A percentile compares a stretch with the other conserved stretches of the same genome.
Conservation (phyloP, 495 filamentous ascomycete species). For the Evernia prunastri region DNA sequence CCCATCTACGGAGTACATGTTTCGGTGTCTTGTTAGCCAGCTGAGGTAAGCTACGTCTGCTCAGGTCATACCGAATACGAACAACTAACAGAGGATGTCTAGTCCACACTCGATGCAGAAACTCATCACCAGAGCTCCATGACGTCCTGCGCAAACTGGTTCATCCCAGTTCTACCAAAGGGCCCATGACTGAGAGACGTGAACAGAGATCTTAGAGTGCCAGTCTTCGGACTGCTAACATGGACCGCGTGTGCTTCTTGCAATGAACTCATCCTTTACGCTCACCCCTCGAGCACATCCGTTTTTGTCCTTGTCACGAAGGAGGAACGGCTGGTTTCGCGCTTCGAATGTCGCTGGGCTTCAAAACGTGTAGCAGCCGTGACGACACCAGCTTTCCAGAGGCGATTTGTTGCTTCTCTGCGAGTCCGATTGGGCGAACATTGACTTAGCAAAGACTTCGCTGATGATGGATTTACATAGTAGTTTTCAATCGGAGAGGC, state of each 20-base stretch:
- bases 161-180: constrained; percentile 15
- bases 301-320: not conserved
- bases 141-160: constrained; percentile 17
- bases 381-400: constrained; percentile 29
- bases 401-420: constrained; percentile 19
- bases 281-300: not conserved
- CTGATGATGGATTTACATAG: constrained; percentile 27
- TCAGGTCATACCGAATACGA: not conserved
- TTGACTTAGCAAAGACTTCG: constrained; percentile 7
- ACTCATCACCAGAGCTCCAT: constrained; percentile 28
- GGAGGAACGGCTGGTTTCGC: constrained; percentile 6
- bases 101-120: constrained; percentile 27
- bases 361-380: constrained; percentile 24
- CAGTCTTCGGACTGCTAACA: constrained; percentile 12
- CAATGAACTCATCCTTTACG: not conserved
- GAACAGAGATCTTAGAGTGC: constrained; percentile 35
- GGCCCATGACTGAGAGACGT: constrained; percentile 28
- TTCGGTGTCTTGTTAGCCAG: not conserved
- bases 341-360: not conserved
- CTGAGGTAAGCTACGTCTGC: constrained; percentile 1
- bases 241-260: constrained; percentile 8
- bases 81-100: not conserved
- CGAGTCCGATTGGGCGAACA: constrained; percentile 7
- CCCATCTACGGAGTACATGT: too few relatives aligned
- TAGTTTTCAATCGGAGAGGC: constrained; percentile 40